phyloP scores from a whole-genome alignment of 1,139 yeast genomes.

The Magnusiomyces tetraspermus region DNA sequence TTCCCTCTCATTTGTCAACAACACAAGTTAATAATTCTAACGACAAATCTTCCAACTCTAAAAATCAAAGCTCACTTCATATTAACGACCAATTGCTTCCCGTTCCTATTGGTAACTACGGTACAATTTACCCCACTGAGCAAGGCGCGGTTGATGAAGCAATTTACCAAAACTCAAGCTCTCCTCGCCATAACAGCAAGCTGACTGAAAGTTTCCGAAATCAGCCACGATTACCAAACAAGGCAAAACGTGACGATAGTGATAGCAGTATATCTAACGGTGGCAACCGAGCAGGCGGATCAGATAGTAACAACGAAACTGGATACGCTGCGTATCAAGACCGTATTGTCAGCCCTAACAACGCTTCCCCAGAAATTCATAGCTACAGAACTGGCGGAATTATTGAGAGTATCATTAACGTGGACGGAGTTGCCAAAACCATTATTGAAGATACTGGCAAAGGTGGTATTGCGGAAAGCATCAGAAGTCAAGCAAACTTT shows the following conservation, averaged over 20 bases:
- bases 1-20: not conserved
- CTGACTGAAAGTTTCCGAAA: too few species aligned
- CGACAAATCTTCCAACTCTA: not conserved
- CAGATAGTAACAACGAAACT: too few species aligned
- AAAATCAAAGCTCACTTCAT: too few species aligned
- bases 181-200: too few species aligned
- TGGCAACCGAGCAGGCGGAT: too few species aligned
- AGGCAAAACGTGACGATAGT: too few species aligned
- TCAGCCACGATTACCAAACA: too few species aligned
- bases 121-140: slow-evolving; percentile 43
- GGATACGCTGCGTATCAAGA: too few species aligned
- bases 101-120: slow-evolving; percentile 19
- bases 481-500: not conserved
- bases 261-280: too few species aligned
- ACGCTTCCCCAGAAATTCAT: slow-evolving; percentile 25
- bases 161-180: slow-evolving; percentile 5
- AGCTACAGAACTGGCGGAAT: slow-evolving; percentile 52
- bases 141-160: slow-evolving; percentile 38
- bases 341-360: too few species aligned
- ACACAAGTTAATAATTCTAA: not conserved
- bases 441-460: slow-evolving; percentile 50
- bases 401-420: slow-evolving; percentile 70
- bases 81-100: slow-evolving; percentile 7
- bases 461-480: too few species aligned
- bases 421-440: slow-evolving; percentile 78